A percentile compares a stretch with the other conserved stretches of the same genome.
Conservation (phyloP, 2,329 filamentous ascomycete genomes). For the Plectosphaerella sp. region DNA sequence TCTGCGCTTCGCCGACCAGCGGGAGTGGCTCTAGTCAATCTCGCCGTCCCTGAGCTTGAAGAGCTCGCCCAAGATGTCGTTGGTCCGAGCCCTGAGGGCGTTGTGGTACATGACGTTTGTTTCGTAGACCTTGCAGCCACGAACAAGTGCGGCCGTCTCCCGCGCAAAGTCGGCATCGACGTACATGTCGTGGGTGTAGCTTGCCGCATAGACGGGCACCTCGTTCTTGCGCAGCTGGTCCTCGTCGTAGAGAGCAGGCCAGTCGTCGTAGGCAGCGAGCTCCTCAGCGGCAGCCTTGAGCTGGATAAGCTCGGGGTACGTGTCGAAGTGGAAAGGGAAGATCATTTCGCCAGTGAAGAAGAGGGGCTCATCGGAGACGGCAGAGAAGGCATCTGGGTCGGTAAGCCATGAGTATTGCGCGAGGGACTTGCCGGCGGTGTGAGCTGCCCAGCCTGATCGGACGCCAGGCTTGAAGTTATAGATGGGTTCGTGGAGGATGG, state of each 20-base stretch:
- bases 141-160: slow-evolving; percentile 71
- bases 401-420: slow-evolving; percentile 48
- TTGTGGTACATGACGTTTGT: slow-evolving; percentile 89
- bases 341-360: slow-evolving; percentile 94
- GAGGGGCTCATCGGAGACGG: slow-evolving; percentile 43
- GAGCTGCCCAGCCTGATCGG: slow-evolving; percentile 71
- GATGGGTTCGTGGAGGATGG: slow-evolving; percentile 80
- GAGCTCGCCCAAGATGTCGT: slow-evolving; percentile 72
- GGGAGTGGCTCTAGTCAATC: slow-evolving; percentile 41
- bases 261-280: slow-evolving; percentile 63
- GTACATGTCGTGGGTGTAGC: slow-evolving; percentile 87
- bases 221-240: slow-evolving; percentile 69
- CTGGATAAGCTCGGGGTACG: slow-evolving; percentile 69
- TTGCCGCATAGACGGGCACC: slow-evolving; percentile 82
- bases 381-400: slow-evolving; percentile 28
- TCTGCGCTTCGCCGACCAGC: neutral
- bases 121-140: slow-evolving; percentile 73
- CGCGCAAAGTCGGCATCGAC: slow-evolving; percentile 73
- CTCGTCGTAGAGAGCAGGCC: slow-evolving; percentile 74
- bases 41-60: slow-evolving; percentile 71
- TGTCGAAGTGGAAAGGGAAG: slow-evolving; percentile 79
- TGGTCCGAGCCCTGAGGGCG: slow-evolving; percentile 66
- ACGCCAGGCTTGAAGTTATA: slow-evolving; percentile 68
- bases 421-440: slow-evolving; percentile 51
- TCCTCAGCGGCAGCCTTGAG: slow-evolving; percentile 65